Conservation (phyloP, 2,329 filamentous ascomycete species). For the Aspergillus aculeatinus region DNA sequence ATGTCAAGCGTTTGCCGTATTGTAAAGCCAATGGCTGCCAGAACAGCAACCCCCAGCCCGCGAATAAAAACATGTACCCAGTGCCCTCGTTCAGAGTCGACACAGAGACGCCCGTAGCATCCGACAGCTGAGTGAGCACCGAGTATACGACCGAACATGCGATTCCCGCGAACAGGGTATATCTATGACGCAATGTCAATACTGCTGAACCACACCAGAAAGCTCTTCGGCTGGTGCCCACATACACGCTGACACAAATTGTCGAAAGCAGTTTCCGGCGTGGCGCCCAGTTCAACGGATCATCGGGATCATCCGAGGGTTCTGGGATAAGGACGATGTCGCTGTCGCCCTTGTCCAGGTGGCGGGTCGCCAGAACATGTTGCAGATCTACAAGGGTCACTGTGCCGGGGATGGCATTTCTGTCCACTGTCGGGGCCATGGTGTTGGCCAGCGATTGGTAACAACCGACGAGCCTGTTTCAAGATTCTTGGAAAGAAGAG, state of each 20-base stretch:
- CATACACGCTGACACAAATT: slow-evolving; percentile 43
- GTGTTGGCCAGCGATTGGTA: background rate
- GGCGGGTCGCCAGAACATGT: slow-evolving; percentile 33
- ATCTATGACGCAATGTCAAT: slow-evolving; percentile 26
- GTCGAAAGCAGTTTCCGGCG: slow-evolving; percentile 46
- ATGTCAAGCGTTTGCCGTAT: slow-evolving; percentile 43
- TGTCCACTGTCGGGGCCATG: slow-evolving; percentile 31
- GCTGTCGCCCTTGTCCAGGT: slow-evolving; percentile 28
- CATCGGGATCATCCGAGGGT: slow-evolving; percentile 48
- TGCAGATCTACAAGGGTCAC: slow-evolving; percentile 45
- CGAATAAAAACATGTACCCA: slow-evolving; percentile 43
- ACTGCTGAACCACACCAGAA: background rate
- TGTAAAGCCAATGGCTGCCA: slow-evolving; percentile 51
- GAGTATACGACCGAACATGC: slow-evolving; percentile 41
- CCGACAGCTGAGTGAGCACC: slow-evolving; percentile 37
- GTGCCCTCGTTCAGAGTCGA: slow-evolving; percentile 41
- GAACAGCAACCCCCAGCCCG: slow-evolving; percentile 47
- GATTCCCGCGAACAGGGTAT: slow-evolving; percentile 40
- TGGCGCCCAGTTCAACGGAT: slow-evolving; percentile 49
- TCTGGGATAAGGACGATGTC: slow-evolving; percentile 46
- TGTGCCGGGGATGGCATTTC: slow-evolving; percentile 42
- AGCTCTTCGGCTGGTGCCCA: background rate
- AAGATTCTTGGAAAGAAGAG: background rate
- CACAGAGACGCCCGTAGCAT: slow-evolving; percentile 37
- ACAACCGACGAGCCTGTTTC: background rate